Base-by-base conservation (phyloP, 495 filamentous ascomycete species). In the Daldinia loculata region DNA sequence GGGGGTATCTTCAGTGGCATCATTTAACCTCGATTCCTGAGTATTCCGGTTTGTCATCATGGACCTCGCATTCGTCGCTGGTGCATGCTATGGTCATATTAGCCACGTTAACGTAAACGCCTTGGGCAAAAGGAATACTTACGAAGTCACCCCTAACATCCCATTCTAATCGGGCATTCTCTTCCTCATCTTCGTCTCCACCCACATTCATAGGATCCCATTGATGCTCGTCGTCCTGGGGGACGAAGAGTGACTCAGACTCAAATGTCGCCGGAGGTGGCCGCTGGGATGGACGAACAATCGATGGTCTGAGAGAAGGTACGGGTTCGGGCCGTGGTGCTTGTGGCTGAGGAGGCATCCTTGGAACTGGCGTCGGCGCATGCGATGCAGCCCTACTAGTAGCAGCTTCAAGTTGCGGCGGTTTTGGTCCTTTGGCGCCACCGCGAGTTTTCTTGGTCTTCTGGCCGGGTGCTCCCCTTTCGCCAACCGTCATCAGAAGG, bases 401-500 rank as follows among this genome's bases (percentile, higher is more conserved):
- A 29, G 67, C 75, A 19, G 81, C 72, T 43, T 83, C 82, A 9
- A 84, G 74, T 17, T 76, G 74, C 19, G 74, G 74, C 12, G 63
- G 61, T 29, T 71, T 68, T 24, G 75, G 41, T 29, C 73, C 77
- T 36, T 76, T 83, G 12, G 67, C 57, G 15, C 75, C 76, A 5
- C 74, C 61, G 19, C 68, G 70, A 32, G 58, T 14, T 61, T 76
- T 82, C 66, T 84, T 83, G 55, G 77, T 75, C 72, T 80, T 84
- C 34, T 78, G 80, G 15, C 71, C 71, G 8, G 77, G 69, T 57
- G 77, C 79, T 34, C 82, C 81, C 67, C 86, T 86, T 63, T 96
- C 92, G n/a, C 94, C 93, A 32, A 91, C 88, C 9, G 95, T 99
- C 94, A 97, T 98, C 50, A 99, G 79, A 15, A 95, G 95, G 75